Evolutionary conservation across 73 alveolate genomes (phyloP).

Genomic region (Tetrahymena thermophila): DNA sequence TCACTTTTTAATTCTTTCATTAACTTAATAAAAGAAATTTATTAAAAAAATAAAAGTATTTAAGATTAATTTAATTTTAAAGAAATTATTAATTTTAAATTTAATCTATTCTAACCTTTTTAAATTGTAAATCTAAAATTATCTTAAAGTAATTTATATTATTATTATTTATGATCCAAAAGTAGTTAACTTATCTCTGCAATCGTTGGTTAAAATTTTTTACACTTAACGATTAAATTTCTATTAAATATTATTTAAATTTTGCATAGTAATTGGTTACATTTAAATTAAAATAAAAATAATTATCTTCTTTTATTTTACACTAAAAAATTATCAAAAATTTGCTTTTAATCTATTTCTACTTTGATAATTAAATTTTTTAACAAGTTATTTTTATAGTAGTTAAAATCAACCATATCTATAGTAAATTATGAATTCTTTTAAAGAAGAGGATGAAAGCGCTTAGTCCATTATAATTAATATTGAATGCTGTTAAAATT

Average conservation of each 20-base stretch:
- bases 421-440: neutral
- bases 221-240: neutral
- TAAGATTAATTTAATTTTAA: neutral
- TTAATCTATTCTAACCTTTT: neutral
- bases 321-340: neutral
- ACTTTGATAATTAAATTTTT: neutral
- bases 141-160: too few species aligned
- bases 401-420: neutral
- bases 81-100: neutral
- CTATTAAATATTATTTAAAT: neutral
- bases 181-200: too few species aligned
- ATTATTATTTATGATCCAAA: too few species aligned
- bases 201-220: too few species aligned
- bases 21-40: neutral
- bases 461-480: neutral
- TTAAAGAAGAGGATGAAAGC: neutral
- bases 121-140: neutral
- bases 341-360: neutral
- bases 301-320: neutral
- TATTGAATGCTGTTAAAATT: neutral
- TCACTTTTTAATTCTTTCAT: neutral
- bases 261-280: neutral
- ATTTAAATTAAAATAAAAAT: too few species aligned
- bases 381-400: too few species aligned
- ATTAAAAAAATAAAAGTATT: neutral